phyloP scores from a whole-genome alignment of 345 rosid species.

The Moricandia moricandioides region DNA sequence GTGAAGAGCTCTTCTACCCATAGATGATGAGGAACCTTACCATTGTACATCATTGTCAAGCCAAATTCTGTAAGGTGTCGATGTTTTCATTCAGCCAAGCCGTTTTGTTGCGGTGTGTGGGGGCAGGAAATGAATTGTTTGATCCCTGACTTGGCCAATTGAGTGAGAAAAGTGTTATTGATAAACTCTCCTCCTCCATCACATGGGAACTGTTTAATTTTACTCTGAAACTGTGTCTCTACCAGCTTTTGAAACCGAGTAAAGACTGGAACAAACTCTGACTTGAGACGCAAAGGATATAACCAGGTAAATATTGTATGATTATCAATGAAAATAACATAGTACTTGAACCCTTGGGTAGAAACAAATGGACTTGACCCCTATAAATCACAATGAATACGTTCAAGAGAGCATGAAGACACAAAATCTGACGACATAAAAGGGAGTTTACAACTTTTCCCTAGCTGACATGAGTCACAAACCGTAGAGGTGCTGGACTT shows the following conservation, averaged over 20 bases:
- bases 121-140: background rate
- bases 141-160: background rate
- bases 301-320: background rate
- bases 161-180: background rate
- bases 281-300: background rate
- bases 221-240: background rate
- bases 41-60: too few species aligned
- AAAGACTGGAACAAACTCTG: background rate
- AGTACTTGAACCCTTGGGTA: background rate
- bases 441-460: background rate
- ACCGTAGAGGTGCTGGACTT: background rate
- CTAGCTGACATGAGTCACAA: background rate
- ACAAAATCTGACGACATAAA: background rate
- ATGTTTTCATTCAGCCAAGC: too few species aligned
- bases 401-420: background rate
- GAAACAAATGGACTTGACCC: background rate
- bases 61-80: too few species aligned
- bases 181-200: background rate
- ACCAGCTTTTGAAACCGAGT: background rate
- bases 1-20: too few species aligned
- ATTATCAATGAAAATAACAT: background rate
- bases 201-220: background rate
- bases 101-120: background rate
- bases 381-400: background rate
- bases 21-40: too few species aligned